Evolutionary conservation across 1,284 basidiomycete species (phyloP).

Genomic region (Sporisorium scitamineum): DNA sequence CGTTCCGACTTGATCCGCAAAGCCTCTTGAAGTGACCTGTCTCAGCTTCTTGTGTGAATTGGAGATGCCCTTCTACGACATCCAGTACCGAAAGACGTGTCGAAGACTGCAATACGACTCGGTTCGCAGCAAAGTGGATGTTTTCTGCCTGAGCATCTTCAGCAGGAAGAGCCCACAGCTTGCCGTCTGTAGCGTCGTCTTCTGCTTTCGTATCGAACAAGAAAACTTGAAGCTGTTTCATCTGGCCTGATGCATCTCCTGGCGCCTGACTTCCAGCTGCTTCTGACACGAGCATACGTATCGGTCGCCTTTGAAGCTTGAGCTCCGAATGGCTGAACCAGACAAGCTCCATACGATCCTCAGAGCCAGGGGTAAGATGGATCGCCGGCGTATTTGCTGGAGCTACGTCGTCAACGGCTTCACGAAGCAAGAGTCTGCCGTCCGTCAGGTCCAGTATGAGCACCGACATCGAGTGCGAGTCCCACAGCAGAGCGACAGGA

Average conservation of each 20-base stretch:
- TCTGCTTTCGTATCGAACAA: constrained; percentile 1
- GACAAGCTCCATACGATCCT: constrained; percentile 20
- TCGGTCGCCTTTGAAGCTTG: constrained; percentile 14
- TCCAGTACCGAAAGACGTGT: constrained; percentile 2
- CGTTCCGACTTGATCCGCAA: constrained; percentile 22
- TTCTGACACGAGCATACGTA: constrained; percentile 2
- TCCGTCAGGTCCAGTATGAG: constrained; percentile 20
- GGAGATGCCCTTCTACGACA: not conserved
- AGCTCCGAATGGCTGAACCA: constrained; percentile 25
- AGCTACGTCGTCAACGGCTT: constrained; percentile 25
- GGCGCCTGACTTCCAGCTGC: not conserved
- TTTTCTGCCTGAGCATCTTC: constrained; percentile 1
- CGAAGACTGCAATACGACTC: constrained; percentile 6
- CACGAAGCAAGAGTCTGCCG: constrained; percentile 28
- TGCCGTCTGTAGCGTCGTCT: not conserved
- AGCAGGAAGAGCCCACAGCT: constrained; percentile 9
- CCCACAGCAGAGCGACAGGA: constrained; percentile 30
- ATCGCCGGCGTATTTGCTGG: constrained; percentile 11
- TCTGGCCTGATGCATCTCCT: not conserved
- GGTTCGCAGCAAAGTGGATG: constrained; percentile 2
- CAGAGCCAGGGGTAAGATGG: not conserved
- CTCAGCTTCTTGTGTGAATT: constrained; percentile 7
- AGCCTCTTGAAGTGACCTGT: constrained; percentile 10
- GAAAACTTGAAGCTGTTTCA: constrained; percentile 6
- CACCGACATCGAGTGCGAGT: constrained; percentile 23